Conservation (phyloP, 2,329 filamentous ascomycete genomes). For the Ophiosphaerella korrae region DNA sequence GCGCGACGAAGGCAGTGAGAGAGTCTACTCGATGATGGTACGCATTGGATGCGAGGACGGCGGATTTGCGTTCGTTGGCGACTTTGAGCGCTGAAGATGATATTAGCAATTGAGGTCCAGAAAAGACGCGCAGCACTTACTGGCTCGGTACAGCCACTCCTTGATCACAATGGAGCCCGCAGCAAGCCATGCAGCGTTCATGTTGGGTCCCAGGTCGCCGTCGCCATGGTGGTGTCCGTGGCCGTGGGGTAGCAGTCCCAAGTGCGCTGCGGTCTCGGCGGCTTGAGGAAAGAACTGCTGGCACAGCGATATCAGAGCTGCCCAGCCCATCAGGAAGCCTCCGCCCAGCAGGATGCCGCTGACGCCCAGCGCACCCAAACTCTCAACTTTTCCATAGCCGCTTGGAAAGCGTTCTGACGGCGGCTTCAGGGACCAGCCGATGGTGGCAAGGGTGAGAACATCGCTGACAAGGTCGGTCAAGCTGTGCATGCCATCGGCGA, state of each 20-base stretch:
- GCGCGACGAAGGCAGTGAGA: constrained; percentile 89
- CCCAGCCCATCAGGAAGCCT: constrained; percentile 85
- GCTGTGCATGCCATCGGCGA: constrained; percentile 94
- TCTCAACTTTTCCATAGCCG: constrained; percentile 98
- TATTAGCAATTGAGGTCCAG: constrained; percentile 25
- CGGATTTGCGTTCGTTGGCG: constrained; percentile 90
- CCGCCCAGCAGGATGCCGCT: constrained; percentile 88
- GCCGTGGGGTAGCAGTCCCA: constrained; percentile 56
- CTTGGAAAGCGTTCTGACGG: constrained; percentile 83
- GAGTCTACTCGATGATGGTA: constrained; percentile 97
- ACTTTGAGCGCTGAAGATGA: constrained; percentile 81
- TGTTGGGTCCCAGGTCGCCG: constrained; percentile 72
- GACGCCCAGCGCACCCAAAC: constrained; percentile 88
- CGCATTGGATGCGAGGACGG: constrained; percentile 93
- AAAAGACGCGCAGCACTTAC: constrained; percentile 55
- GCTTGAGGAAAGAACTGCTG: constrained; percentile 57
- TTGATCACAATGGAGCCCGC: constrained; percentile 88
- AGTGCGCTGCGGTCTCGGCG: constrained; percentile 49
- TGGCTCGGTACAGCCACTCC: constrained; percentile 96
- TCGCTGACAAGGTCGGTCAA: constrained; percentile 95
- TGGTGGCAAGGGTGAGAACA: constrained; percentile 89
- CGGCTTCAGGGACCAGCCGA: constrained; percentile 88
- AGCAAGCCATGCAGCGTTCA: constrained; percentile 95
- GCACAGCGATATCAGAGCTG: constrained; percentile 63
- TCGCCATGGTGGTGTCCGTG: constrained; percentile 67